These are phyloP conservation scores for Citrus trifoliata DNA, from an alignment of 345 rosid genomes.

Conservation along the genomic window DNA sequence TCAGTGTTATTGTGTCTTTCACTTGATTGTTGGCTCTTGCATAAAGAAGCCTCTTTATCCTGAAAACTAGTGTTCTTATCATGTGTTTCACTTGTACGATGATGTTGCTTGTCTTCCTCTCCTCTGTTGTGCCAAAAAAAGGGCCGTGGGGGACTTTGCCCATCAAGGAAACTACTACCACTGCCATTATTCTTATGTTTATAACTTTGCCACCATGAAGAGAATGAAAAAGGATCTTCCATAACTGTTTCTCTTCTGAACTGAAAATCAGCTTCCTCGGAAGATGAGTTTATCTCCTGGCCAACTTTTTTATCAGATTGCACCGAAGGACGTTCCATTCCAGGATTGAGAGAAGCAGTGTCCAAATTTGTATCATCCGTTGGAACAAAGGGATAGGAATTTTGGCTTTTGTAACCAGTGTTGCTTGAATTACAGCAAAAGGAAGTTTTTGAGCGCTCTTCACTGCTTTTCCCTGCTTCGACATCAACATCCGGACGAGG, in stretches of 20 bases:
- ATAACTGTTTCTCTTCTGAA: neutral
- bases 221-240: slow-evolving; percentile 7
- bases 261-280: neutral
- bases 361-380: slow-evolving; percentile 19
- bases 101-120: slow-evolving; percentile 5
- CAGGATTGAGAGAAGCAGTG: slow-evolving; percentile 14
- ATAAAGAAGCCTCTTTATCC: slow-evolving; percentile 15
- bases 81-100: neutral
- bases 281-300: neutral
- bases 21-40: slow-evolving; percentile 9
- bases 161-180: slow-evolving; percentile 13
- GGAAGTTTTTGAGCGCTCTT: slow-evolving; percentile 19
- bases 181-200: neutral
- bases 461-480: slow-evolving; percentile 20
- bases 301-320: slow-evolving; percentile 5
- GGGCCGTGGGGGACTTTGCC: slow-evolving; percentile 15
- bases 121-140: slow-evolving; percentile 6
- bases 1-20: slow-evolving; percentile 24
- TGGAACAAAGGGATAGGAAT: slow-evolving; percentile 19
- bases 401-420: slow-evolving; percentile 20
- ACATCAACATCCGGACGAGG: slow-evolving; percentile 18
- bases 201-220: neutral
- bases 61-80: neutral
- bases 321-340: slow-evolving; percentile 11
- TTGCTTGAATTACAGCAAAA: slow-evolving; percentile 24